These are phyloP conservation scores for Narthecium ossifragum DNA, from an alignment of 106 monocot species.

Conservation along the genomic window DNA sequence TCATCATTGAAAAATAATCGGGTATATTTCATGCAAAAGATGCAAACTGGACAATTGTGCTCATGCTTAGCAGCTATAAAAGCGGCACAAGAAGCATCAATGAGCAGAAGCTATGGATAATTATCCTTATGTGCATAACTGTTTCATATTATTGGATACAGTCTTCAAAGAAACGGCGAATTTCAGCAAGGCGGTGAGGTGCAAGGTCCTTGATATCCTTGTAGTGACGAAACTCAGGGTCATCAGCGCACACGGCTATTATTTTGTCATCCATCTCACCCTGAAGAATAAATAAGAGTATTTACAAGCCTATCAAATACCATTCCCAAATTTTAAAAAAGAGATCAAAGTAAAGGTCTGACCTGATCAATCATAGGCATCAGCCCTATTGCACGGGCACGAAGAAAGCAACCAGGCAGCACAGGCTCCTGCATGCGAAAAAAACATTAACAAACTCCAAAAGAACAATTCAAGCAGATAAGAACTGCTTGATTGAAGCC, in stretches of 20 bases:
- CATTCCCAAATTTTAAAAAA: background rate
- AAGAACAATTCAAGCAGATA: background rate
- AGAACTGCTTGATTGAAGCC: no score
- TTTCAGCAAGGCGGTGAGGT: slow-evolving; percentile 73
- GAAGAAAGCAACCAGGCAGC: slow-evolving; percentile 59
- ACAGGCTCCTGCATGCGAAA: slow-evolving; percentile 52
- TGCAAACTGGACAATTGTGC: no score
- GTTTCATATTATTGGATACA: slow-evolving; percentile 33
- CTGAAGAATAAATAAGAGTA: slow-evolving; percentile 24
- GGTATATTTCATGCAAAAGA: no score
- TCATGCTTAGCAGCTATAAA: no score
- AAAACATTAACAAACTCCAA: background rate
- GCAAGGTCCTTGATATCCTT: slow-evolving; percentile 69
- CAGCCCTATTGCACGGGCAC: slow-evolving; percentile 78
- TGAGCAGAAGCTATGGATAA: no score
- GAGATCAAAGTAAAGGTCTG: background rate
- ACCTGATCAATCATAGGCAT: slow-evolving; percentile 95
- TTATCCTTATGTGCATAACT: background rate
- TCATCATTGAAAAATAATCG: no score
- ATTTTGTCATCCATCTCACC: slow-evolving; percentile 86
- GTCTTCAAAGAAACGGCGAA: slow-evolving; percentile 84
- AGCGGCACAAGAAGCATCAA: no score
- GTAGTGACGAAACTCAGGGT: slow-evolving; percentile 66
- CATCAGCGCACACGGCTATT: slow-evolving; percentile 84
- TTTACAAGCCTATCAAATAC: no score